These are phyloP conservation scores for Eucalyptus sp. DNA, from an alignment of 345 rosid species.

Conservation along the genomic window DNA sequence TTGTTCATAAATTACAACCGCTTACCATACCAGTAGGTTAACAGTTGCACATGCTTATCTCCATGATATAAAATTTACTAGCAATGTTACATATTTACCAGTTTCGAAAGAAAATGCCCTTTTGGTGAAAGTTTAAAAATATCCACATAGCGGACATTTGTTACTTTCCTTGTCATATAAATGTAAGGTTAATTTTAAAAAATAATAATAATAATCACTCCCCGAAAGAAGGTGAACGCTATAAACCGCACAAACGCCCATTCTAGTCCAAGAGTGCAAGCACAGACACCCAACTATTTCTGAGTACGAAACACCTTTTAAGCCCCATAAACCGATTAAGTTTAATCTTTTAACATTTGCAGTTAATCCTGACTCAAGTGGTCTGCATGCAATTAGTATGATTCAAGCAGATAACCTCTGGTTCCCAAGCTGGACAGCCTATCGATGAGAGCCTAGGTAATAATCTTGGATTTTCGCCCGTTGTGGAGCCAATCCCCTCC, in stretches of 20 bases:
- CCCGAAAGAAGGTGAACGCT: not conserved
- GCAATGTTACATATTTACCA: not conserved
- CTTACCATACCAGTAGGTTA: not conserved
- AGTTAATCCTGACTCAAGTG: not conserved
- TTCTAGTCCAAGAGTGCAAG: not conserved
- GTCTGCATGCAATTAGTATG: not conserved
- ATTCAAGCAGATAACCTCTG: not conserved
- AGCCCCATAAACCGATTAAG: not conserved
- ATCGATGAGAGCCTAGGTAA: not conserved
- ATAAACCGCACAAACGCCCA: not conserved
- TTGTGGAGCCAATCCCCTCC: not conserved
- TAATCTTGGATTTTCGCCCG: not conserved
- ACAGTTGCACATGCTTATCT: not conserved
- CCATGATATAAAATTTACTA: not conserved
- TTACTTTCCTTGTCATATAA: not conserved
- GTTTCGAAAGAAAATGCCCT: not conserved
- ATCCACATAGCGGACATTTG: not conserved
- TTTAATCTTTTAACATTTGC: not conserved
- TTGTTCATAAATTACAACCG: not conserved
- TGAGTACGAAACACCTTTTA: not conserved
- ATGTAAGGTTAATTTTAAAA: not conserved
- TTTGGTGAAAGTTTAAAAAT: not conserved
- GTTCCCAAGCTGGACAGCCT: not conserved
- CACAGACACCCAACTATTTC: not conserved
- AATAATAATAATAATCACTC: not conserved